phyloP scores from a whole-genome alignment of 2,329 filamentous ascomycete species.

The Phoma sp. region DNA sequence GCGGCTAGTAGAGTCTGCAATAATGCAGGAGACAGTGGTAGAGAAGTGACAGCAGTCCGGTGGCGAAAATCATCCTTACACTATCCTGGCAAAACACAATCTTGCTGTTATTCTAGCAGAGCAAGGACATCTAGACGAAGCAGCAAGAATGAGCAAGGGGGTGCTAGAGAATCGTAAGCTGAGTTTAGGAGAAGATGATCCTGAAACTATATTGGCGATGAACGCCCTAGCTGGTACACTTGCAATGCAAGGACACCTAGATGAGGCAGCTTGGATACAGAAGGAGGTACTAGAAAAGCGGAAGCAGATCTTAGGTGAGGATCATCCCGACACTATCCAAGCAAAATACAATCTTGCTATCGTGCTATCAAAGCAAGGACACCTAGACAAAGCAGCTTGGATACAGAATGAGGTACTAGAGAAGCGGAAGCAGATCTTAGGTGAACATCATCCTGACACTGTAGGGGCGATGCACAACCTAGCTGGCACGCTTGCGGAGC shows the following conservation, averaged over 20 bases:
- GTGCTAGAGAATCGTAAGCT: no score
- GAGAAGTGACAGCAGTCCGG: background rate
- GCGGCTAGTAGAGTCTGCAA: background rate
- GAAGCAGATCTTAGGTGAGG: background rate
- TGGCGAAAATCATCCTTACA: background rate
- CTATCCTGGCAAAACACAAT: background rate
- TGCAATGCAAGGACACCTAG: background rate
- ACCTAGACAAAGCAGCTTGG: background rate
- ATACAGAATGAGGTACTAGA: background rate
- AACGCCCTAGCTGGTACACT: background rate
- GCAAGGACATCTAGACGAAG: background rate
- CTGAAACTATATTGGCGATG: background rate
- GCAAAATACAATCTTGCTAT: background rate
- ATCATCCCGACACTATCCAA: background rate
- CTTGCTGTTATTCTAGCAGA: background rate
- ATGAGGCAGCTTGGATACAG: background rate
- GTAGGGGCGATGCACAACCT: background rate
- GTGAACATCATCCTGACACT: background rate
- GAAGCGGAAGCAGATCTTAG: no score
- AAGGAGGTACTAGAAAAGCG: background rate
- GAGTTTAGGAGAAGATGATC: background rate
- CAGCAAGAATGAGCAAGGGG: background rate
- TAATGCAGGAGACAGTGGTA: background rate
- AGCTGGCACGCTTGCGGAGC: background rate
- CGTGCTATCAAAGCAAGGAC: background rate